Conservation (phyloP, 495 filamentous ascomycete species). For the Aspergillus conjunctus region DNA sequence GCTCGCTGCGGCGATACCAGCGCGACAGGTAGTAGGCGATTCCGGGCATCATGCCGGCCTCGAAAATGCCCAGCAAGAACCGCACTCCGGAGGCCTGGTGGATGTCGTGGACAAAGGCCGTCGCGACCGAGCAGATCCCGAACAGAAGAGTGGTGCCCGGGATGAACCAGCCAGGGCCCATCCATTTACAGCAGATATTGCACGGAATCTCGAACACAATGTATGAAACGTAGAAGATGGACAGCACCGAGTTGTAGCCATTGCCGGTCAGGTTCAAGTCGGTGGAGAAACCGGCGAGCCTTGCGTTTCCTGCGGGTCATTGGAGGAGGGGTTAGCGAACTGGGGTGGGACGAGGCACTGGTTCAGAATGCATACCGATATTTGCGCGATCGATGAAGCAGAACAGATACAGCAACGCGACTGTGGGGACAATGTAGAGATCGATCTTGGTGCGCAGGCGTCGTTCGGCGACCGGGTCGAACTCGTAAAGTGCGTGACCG, state of each 20-base stretch:
- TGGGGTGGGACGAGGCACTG: background rate
- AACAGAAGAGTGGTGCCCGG: conserved; percentile 49
- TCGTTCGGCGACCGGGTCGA: conserved; percentile 62
- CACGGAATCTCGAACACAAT: conserved; percentile 77
- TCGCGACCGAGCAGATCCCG: conserved; percentile 50
- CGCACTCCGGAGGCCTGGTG: conserved; percentile 47
- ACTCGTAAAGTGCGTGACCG: conserved; percentile 56
- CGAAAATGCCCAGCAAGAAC: conserved; percentile 63
- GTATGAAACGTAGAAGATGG: conserved; percentile 69
- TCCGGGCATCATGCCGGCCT: conserved; percentile 72
- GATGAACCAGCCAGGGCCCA: conserved; percentile 55
- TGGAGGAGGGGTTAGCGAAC: conserved; percentile 17
- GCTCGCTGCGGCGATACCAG: conserved; percentile 70
- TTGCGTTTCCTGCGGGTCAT: conserved; percentile 59
- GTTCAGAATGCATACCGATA: conserved; percentile 47
- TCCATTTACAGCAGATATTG: conserved; percentile 59
- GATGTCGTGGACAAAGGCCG: conserved; percentile 50
- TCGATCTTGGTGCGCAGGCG: conserved; percentile 52
- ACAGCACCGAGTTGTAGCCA: conserved; percentile 62
- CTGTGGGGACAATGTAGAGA: conserved; percentile 48
- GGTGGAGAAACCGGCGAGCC: conserved; percentile 59
- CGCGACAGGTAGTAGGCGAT: conserved; percentile 72
- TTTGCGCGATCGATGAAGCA: conserved; percentile 63
- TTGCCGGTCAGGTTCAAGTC: conserved; percentile 60
- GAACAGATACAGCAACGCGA: conserved; percentile 53